Conservation (phyloP, 2,329 filamentous ascomycete species). For the Amesomyces nigricolor region DNA sequence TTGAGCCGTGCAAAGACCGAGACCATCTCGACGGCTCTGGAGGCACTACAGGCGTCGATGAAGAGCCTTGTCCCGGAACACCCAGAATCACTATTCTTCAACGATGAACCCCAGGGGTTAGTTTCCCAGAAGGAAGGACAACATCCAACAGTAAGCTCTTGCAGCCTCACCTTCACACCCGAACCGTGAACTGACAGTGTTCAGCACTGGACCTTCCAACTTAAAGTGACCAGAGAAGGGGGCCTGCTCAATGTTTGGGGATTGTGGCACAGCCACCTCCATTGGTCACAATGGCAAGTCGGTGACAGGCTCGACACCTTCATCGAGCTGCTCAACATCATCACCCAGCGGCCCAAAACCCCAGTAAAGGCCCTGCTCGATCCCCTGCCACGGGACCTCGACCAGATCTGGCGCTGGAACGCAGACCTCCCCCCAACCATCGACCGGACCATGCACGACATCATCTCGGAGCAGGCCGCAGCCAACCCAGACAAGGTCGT, state of each 20-base stretch:
- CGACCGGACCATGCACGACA: conserved; percentile 42
- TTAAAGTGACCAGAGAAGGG: conserved; percentile 1
- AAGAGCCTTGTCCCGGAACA: neutral
- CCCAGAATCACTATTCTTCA: conserved; percentile 3
- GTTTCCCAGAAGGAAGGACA: neutral
- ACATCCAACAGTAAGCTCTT: too few species aligned
- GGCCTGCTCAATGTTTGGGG: conserved; percentile 2
- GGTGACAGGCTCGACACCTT: conserved; percentile 7
- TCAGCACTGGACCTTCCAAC: conserved; percentile 11
- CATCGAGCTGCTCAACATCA: conserved; percentile 11
- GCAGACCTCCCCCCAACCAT: conserved; percentile 24
- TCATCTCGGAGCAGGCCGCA: conserved; percentile 37
- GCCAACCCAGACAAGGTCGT: conserved; percentile 36
- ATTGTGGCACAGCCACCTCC: conserved; percentile 1
- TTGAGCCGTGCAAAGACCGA: neutral
- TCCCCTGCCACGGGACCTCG: conserved; percentile 8
- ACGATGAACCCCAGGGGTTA: neutral
- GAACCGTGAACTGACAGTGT: too few species aligned
- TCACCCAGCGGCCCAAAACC: neutral
- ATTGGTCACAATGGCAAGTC: conserved; percentile 4
- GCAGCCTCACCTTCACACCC: too few species aligned
- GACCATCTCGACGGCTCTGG: neutral
- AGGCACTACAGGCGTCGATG: neutral
- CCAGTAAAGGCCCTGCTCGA: conserved; percentile 7
- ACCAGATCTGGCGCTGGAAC: conserved; percentile 15